phyloP scores from a whole-genome alignment of 2,329 filamentous ascomycete genomes.

The Exophiala sp. region DNA sequence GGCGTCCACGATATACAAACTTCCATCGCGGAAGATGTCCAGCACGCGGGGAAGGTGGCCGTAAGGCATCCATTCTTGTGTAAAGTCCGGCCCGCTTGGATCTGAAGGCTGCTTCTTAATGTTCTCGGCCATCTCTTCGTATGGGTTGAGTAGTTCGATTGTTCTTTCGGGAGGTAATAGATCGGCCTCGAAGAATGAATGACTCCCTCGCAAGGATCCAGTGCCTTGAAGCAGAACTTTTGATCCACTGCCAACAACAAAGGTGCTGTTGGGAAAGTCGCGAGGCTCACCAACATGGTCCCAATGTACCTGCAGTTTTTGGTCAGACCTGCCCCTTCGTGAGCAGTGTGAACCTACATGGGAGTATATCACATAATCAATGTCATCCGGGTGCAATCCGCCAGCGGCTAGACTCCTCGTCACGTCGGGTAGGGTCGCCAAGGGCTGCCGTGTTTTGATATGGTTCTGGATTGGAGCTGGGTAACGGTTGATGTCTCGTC shows the following conservation, averaged over 20 bases:
- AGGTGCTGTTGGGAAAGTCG: constrained; percentile 35
- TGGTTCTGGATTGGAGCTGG: constrained; percentile 28
- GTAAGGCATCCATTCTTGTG: constrained; percentile 24
- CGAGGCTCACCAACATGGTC: constrained; percentile 36
- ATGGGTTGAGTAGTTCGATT: constrained; percentile 26
- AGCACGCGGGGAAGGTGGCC: constrained; percentile 24
- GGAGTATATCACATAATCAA: constrained; percentile 40
- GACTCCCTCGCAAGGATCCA: constrained; percentile 22
- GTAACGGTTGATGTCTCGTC: constrained; percentile 28
- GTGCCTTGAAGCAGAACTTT: constrained; percentile 17
- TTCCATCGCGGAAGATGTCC: constrained; percentile 32
- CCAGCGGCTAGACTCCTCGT: constrained; percentile 34
- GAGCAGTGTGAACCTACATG: constrained; percentile 32
- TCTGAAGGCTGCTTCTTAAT: constrained; percentile 1
- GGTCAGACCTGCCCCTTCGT: background rate
- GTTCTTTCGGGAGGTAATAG: constrained; percentile 25
- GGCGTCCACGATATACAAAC: constrained; percentile 31
- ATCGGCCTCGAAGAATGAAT: constrained; percentile 30
- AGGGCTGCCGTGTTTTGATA: constrained; percentile 28
- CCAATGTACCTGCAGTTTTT: constrained; percentile 31
- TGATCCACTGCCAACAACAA: constrained; percentile 35
- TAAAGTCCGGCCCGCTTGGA: constrained; percentile 16
- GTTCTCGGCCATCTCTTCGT: constrained; percentile 12
- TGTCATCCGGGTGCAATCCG: constrained; percentile 35
- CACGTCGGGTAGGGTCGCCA: constrained; percentile 29